A percentile compares a stretch with the other conserved stretches of the same genome.
These are phyloP conservation scores for Boletus reticulatus DNA, from an alignment of 768 basidiomycete species.

Conservation along the genomic window DNA sequence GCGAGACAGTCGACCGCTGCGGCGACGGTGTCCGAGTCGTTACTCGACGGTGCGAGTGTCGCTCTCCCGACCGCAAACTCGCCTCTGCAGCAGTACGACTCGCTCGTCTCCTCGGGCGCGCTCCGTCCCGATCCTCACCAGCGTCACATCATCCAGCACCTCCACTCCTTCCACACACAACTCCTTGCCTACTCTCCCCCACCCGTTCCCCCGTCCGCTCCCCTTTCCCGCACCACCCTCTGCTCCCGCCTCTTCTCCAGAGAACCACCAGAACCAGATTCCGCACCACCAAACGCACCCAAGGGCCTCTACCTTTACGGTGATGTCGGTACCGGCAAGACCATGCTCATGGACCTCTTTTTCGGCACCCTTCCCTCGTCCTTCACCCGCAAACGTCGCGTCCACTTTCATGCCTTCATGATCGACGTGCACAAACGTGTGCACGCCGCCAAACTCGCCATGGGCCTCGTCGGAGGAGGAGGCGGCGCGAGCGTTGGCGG, in stretches of 20 bases:
- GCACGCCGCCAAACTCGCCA: constrained; percentile 73
- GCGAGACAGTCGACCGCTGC: constrained; percentile 13
- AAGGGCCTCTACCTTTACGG: constrained; percentile 95
- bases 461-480: constrained; percentile 52
- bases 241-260: constrained; percentile 32
- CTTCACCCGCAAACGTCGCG: constrained; percentile 73
- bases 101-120: constrained; percentile 47
- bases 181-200: constrained; percentile 72
- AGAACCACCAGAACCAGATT: constrained; percentile 13
- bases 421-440: constrained; percentile 95
- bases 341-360: constrained; percentile 99
- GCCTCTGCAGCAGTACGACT: constrained; percentile 42
- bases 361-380: constrained; percentile 74
- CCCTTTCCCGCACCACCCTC: constrained; percentile 26
- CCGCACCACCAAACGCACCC: constrained; percentile 56
- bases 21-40: neutral
- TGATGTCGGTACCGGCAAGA: constrained; percentile 96
- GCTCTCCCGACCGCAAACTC: neutral
- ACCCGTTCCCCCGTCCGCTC: constrained; percentile 42
- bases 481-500: constrained; percentile 26
- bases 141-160: constrained; percentile 73
- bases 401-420: constrained; percentile 99
- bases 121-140: constrained; percentile 83
- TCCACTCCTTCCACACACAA: constrained; percentile 77
- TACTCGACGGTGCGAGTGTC: neutral